Base-by-base conservation (phyloP, 768 basidiomycete genomes). In the Pholiota conissans region DNA sequence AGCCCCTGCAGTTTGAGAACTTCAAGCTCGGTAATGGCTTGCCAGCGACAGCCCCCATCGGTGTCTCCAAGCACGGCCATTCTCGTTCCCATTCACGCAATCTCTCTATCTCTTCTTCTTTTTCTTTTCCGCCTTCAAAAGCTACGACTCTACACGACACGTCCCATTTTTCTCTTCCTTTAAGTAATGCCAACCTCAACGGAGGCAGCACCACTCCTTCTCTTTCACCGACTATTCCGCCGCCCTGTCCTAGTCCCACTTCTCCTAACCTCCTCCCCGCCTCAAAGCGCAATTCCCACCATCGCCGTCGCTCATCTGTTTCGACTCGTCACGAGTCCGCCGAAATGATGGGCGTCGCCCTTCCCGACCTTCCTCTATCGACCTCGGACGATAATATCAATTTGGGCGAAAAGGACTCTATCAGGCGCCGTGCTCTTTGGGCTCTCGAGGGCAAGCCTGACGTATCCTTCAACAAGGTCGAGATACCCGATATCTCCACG, bases 241-340 rank as follows among this genome's bases (percentile, higher is more conserved):
- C 59, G 16, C 27, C 59, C 18, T 27, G 50, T 10, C 56, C 61
- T 10, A 49, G 57, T 26, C 56, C 56, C 55, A 54, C 35, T 22
- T 57, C 49, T 55, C 56, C 59, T 57, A 65, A 55, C 63, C 64
- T 60, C 58, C 46, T 58, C 24, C 74, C 80, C 35, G 70, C 78
- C 11, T 65, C 80, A 26, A 88, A 86, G 65, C 88, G 86, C 62
- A 82, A 82, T 57, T 95, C 93, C 0, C 92, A 93, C 64, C 94
- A 95, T 65, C 81, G 84, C 13, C 90, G 94, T 48, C 84, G 85
- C 39, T 93, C 93, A 1, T 93, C 91, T 24, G 91, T 96, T 26
- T 93, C 94, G 9, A 95, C 93, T 37, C 87, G 93, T 59, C 83
- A 81, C 62, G 94, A 96, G 75, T 94, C 92, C 18, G 89, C 92